Evolutionary conservation across 805 yeast genomes (phyloP).

Genomic region (Candida ortonii): DNA sequence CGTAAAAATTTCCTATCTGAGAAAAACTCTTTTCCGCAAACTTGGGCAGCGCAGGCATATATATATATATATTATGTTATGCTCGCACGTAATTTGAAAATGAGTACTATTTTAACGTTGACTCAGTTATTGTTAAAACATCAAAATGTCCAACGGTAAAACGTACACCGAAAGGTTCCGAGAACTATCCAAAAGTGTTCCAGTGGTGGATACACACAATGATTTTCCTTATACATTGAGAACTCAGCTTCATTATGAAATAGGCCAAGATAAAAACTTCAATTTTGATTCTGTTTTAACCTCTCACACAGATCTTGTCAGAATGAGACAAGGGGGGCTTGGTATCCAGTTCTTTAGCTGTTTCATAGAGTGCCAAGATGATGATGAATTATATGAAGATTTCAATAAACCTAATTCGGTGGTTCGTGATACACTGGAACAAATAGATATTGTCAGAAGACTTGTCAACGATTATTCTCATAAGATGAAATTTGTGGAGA

Average conservation of each 20-base stretch:
- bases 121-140: no score
- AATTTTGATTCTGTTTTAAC: slow-evolving; percentile 36
- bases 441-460: slow-evolving; percentile 47
- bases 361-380: slow-evolving; percentile 43
- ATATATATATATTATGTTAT: no score
- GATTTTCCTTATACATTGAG: slow-evolving; percentile 48
- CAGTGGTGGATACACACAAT: slow-evolving; percentile 50
- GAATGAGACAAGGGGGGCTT: slow-evolving; percentile 39
- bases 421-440: slow-evolving; percentile 51
- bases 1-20: no score
- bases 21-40: no score
- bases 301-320: slow-evolving; percentile 41
- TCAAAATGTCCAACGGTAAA: slow-evolving; percentile 3
- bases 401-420: slow-evolving; percentile 42
- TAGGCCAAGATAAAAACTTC: slow-evolving; percentile 31
- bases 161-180: slow-evolving; percentile 1
- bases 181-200: slow-evolving; percentile 22
- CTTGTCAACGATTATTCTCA: slow-evolving; percentile 38
- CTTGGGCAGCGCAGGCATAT: no score
- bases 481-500: slow-evolving; percentile 37
- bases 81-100: no score
- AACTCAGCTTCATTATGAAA: slow-evolving; percentile 41
- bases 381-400: slow-evolving; percentile 39
- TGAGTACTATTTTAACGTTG: no score
- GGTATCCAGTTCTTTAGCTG: slow-evolving; percentile 50